A percentile compares a stretch with the other conserved stretches of the same genome.
These are phyloP conservation scores for Mycena polygramma DNA, from an alignment of 768 basidiomycete genomes.

Conservation along the genomic window DNA sequence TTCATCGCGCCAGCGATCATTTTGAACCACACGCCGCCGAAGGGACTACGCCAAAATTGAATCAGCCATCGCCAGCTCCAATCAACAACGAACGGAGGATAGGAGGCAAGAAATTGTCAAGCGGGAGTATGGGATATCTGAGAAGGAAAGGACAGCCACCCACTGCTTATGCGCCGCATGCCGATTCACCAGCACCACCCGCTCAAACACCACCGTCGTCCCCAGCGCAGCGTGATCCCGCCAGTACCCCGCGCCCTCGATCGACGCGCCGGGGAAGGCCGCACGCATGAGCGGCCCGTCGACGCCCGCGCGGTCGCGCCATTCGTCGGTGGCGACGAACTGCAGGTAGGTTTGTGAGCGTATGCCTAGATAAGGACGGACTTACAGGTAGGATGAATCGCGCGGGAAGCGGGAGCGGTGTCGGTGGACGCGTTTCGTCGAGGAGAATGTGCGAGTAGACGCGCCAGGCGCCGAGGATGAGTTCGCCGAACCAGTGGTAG, in stretches of 20 bases:
- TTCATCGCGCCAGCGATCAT: constrained; percentile 53
- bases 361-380: background rate
- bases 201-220: constrained; percentile 71
- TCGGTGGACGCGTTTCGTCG: too few relatives aligned
- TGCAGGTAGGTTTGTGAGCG: too few relatives aligned
- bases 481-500: constrained; percentile 64
- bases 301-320: constrained; percentile 74
- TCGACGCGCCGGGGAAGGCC: constrained; percentile 69
- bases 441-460: constrained; percentile 48
- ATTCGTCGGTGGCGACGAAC: constrained; percentile 50
- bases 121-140: too few relatives aligned
- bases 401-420: constrained; percentile 38
- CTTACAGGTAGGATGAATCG: constrained; percentile 55
- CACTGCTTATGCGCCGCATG: constrained; percentile 68
- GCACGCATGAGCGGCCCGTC: constrained; percentile 75
- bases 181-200: constrained; percentile 72
- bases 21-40: constrained; percentile 47
- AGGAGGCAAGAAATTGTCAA: too few relatives aligned
- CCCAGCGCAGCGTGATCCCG: constrained; percentile 61
- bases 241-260: constrained; percentile 75
- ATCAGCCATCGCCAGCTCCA: too few relatives aligned
- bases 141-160: constrained; percentile 29
- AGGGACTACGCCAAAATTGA: constrained; percentile 35
- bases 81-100: too few relatives aligned
- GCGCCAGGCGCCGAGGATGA: constrained; percentile 58